Evolutionary conservation across 768 basidiomycete genomes (phyloP).

Genomic region (Psilocybe azurescens): DNA sequence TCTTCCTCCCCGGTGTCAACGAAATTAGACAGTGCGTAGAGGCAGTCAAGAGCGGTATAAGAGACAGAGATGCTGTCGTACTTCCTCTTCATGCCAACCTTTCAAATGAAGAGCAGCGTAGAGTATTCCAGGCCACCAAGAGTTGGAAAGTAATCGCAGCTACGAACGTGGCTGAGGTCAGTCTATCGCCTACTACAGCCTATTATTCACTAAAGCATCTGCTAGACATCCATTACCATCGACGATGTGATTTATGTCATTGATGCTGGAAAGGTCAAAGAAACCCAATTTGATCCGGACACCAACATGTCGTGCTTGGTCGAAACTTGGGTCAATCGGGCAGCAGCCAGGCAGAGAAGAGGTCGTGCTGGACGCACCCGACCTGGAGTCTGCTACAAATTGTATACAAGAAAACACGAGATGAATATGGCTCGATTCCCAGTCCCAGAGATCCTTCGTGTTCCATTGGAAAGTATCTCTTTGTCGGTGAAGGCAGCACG

Average conservation of each 20-base stretch:
- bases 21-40: slow-evolving; percentile 84
- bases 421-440: slow-evolving; percentile 73
- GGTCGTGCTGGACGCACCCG: slow-evolving; percentile 91
- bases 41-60: slow-evolving; percentile 45
- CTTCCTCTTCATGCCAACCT: slow-evolving; percentile 91
- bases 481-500: slow-evolving; percentile 83
- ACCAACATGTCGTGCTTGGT: slow-evolving; percentile 75
- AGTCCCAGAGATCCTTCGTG: slow-evolving; percentile 86
- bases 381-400: slow-evolving; percentile 85
- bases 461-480: slow-evolving; percentile 83
- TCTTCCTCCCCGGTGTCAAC: slow-evolving; percentile 92
- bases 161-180: slow-evolving; percentile 90
- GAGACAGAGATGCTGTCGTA: slow-evolving; percentile 49
- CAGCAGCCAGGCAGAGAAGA: slow-evolving; percentile 82
- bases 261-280: slow-evolving; percentile 86
- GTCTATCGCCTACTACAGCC: slow-evolving; percentile 15
- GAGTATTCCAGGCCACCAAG: slow-evolving; percentile 67
- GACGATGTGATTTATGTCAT: slow-evolving; percentile 88
- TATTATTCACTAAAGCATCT: neutral
- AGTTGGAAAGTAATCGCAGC: slow-evolving; percentile 87
- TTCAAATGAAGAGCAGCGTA: slow-evolving; percentile 81
- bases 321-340: slow-evolving; percentile 80
- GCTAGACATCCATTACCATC: slow-evolving; percentile 87
- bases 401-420: slow-evolving; percentile 81
- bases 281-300: slow-evolving; percentile 74